These are phyloP conservation scores for Alternaria ventricosa DNA, from an alignment of 2,329 filamentous ascomycete species.

Conservation along the genomic window DNA sequence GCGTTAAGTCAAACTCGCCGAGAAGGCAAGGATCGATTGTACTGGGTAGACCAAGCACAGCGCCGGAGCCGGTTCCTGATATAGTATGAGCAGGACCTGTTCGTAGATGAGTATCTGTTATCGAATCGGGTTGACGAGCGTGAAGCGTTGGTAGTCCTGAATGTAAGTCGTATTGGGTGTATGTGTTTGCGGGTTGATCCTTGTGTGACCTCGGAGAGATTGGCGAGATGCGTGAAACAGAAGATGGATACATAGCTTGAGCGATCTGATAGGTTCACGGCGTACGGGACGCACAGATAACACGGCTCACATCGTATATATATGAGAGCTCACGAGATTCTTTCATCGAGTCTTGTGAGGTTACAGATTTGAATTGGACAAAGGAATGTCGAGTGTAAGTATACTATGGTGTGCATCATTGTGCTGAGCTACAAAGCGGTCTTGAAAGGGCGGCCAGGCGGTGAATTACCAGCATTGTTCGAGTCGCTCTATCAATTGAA, in stretches of 20 bases:
- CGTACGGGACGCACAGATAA: slow-evolving; percentile 8
- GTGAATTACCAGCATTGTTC: slow-evolving; percentile 17
- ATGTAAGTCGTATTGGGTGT: not conserved
- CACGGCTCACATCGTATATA: slow-evolving; percentile 16
- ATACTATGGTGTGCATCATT: slow-evolving; percentile 18
- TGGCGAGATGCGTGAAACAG: slow-evolving; percentile 2
- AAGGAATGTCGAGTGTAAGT: slow-evolving; percentile 15
- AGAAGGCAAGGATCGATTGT: slow-evolving; percentile 5
- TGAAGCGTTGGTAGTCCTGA: not conserved
- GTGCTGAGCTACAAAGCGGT: slow-evolving; percentile 15
- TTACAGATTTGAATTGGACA: slow-evolving; percentile 23
- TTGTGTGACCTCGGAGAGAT: not conserved
- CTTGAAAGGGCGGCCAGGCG: slow-evolving; percentile 17
- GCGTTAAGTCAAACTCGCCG: slow-evolving; percentile 3
- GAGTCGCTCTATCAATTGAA: slow-evolving; percentile 5
- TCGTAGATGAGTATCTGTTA: slow-evolving; percentile 3
- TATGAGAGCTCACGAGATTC: slow-evolving; percentile 24
- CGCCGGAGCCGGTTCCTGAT: slow-evolving; percentile 1
- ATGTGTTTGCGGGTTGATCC: not conserved
- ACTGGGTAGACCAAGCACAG: slow-evolving; percentile 10
- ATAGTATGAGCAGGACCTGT: not conserved
- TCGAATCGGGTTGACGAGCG: not conserved
- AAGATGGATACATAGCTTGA: slow-evolving; percentile 7
- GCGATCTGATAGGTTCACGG: slow-evolving; percentile 2
- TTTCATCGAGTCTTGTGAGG: slow-evolving; percentile 18